Conservation (phyloP, 108 stramenopile species). For the Nitzschia sp. region DNA sequence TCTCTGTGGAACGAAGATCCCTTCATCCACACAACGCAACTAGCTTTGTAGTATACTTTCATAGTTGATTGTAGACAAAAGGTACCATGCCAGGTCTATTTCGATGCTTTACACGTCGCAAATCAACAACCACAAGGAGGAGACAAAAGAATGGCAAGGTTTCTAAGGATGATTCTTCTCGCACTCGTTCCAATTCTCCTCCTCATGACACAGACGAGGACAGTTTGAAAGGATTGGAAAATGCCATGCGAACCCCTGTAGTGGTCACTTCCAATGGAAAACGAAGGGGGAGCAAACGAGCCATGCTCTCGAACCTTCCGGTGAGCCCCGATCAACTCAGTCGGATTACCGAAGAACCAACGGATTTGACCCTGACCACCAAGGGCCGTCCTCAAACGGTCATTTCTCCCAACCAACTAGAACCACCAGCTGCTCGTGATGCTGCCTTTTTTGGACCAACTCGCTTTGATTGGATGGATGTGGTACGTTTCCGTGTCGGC, state of each 20-base stretch:
- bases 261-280: background rate
- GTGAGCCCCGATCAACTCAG: slow-evolving; percentile 7
- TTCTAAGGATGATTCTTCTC: background rate
- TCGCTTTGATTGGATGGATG: slow-evolving; percentile 89
- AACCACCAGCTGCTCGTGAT: slow-evolving; percentile 55
- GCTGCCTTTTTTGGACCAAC: slow-evolving; percentile 74
- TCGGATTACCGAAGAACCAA: slow-evolving; percentile 23
- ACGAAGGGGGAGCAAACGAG: background rate
- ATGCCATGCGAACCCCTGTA: too few species aligned
- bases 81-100: background rate
- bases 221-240: too few species aligned
- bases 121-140: background rate
- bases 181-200: background rate
- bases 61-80: background rate
- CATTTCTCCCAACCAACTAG: background rate
- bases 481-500: slow-evolving; percentile 47
- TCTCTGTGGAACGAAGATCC: too few species aligned
- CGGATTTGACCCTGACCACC: slow-evolving; percentile 11
- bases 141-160: background rate
- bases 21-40: too few species aligned
- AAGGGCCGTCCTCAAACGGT: background rate
- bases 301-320: background rate
- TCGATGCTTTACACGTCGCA: slow-evolving; percentile 1
- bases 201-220: background rate
- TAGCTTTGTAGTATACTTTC: too few species aligned